Conservation (phyloP, 164 flowering plant species). For the Taxillus chinensis region DNA sequence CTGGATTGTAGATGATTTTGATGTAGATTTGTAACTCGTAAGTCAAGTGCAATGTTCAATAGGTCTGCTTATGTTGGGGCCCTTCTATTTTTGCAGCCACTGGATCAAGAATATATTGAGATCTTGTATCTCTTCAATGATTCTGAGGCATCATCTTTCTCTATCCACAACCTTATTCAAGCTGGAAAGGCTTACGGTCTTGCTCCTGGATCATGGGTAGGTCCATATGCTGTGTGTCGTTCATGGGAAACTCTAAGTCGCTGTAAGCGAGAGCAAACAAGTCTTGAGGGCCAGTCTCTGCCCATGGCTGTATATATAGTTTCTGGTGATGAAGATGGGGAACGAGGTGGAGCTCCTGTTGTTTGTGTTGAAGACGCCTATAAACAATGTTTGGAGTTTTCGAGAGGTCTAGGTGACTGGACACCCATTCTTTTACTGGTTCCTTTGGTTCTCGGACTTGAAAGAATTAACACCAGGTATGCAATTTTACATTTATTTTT, state of each 20-base stretch:
- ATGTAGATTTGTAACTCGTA: slow-evolving; percentile 4
- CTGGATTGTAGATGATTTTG: background rate
- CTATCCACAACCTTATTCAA: slow-evolving; percentile 84
- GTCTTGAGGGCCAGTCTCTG: slow-evolving; percentile 25
- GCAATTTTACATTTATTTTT: slow-evolving; percentile 3
- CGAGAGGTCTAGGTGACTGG: slow-evolving; percentile 53
- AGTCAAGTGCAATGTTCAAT: slow-evolving; percentile 6
- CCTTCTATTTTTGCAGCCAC: slow-evolving; percentile 44
- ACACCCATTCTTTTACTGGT: slow-evolving; percentile 76
- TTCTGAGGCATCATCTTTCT: slow-evolving; percentile 58
- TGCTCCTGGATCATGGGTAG: slow-evolving; percentile 94
- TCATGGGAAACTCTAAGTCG: slow-evolving; percentile 80
- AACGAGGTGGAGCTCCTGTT: slow-evolving; percentile 96
- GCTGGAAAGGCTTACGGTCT: slow-evolving; percentile 78
- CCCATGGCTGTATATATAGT: slow-evolving; percentile 81
- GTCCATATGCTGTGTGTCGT: slow-evolving; percentile 96
- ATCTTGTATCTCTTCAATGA: slow-evolving; percentile 82
- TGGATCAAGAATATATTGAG: slow-evolving; percentile 49
- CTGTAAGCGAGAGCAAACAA: slow-evolving; percentile 22
- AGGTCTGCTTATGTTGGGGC: slow-evolving; percentile 16
- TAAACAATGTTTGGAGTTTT: slow-evolving; percentile 48
- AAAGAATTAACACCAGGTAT: slow-evolving; percentile 87
- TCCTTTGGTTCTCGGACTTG: slow-evolving; percentile 97
- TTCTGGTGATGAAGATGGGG: slow-evolving; percentile 98
- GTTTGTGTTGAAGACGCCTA: slow-evolving; percentile 64